These are phyloP conservation scores for Orbilia ellipsospora DNA, from an alignment of 2,329 filamentous ascomycete genomes.

Conservation along the genomic window DNA sequence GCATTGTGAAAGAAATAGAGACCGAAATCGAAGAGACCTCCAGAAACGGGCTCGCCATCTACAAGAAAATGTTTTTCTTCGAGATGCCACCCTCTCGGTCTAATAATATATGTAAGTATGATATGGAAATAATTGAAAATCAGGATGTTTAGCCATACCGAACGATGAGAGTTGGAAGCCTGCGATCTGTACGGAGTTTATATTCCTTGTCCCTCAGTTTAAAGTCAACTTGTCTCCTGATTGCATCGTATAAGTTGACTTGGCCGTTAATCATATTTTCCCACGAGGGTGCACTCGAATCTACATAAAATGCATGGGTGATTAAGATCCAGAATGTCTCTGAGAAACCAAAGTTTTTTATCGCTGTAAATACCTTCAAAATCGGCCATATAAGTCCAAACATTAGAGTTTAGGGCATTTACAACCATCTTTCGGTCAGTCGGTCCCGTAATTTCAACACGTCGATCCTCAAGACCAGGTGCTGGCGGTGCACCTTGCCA, in stretches of 20 bases:
- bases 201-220: conserved; percentile 95
- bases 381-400: conserved; percentile 99
- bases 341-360: no score
- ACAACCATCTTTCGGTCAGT: conserved; percentile 99
- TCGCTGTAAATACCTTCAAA: conserved; percentile 77
- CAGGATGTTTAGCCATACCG: conserved; percentile 64
- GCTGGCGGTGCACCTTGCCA: conserved; percentile 94
- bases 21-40: conserved; percentile 93
- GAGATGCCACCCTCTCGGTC: conserved; percentile 93
- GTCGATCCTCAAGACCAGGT: conserved; percentile 89
- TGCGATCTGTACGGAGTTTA: conserved; percentile 91
- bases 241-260: conserved; percentile 96
- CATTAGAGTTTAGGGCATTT: conserved; percentile 93
- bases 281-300: conserved; percentile 96
- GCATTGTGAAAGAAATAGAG: conserved; percentile 99
- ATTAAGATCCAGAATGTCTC: neutral
- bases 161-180: conserved; percentile 88
- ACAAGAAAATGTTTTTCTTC: conserved; percentile 98
- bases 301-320: conserved; percentile 64
- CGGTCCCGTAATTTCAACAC: conserved; percentile 96
- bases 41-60: conserved; percentile 93
- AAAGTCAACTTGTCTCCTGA: conserved; percentile 94
- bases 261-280: conserved; percentile 99
- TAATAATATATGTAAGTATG: conserved; percentile 19
- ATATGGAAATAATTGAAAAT: neutral